phyloP scores from a whole-genome alignment of 352 stramenopile species.

The Phytophthora cactorum region DNA sequence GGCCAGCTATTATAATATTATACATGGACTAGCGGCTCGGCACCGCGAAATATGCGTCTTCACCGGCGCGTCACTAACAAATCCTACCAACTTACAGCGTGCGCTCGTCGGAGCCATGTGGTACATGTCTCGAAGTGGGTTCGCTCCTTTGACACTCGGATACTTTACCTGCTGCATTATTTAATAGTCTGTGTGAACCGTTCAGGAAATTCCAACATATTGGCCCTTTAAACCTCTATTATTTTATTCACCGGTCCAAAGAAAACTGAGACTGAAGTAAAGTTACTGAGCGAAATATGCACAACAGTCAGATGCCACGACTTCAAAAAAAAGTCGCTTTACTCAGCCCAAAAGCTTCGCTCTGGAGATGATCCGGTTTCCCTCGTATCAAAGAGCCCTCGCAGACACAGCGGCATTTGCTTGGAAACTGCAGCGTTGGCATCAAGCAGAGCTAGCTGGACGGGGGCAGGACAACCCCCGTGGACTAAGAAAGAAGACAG shows the following conservation, averaged over 20 bases:
- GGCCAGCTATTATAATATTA: no score
- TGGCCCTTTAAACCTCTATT: not conserved
- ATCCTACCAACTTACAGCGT: conserved; percentile 6
- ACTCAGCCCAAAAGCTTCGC: not conserved
- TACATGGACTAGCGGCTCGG: not conserved
- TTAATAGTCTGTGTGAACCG: not conserved
- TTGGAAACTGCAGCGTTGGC: conserved; percentile 34
- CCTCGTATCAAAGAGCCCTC: not conserved
- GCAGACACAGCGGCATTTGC: conserved; percentile 26
- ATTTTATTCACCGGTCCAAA: not conserved
- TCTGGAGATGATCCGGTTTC: conserved; percentile 29
- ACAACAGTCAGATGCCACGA: conserved; percentile 14
- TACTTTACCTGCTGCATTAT: not conserved
- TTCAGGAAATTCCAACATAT: not conserved
- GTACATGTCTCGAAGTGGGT: conserved; percentile 35
- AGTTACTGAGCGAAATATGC: conserved; percentile 8
- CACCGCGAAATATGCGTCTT: not conserved
- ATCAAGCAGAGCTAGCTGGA: not conserved
- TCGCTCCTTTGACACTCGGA: conserved; percentile 3
- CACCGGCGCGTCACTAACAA: not conserved
- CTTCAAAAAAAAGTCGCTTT: conserved; percentile 20
- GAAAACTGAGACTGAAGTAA: not conserved
- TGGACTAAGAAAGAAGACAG: conserved; percentile 24
- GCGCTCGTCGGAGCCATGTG: conserved; percentile 29
- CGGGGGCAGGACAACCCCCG: not conserved